Conservation (phyloP, 2,329 filamentous ascomycete species). For the Aspergillus fumigatiaffinis region DNA sequence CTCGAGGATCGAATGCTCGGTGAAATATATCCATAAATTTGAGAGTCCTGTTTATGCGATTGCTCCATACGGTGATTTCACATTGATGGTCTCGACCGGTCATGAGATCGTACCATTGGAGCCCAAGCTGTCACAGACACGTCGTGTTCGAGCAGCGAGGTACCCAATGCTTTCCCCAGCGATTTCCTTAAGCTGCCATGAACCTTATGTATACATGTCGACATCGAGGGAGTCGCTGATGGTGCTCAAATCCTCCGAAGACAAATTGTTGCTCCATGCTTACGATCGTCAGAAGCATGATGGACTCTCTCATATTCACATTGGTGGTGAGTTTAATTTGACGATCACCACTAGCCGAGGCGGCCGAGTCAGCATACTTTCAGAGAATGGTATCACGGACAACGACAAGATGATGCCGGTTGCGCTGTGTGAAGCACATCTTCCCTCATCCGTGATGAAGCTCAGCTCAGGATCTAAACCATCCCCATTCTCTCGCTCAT, state of each 20-base stretch:
- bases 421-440: slow-evolving; percentile 28
- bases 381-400: slow-evolving; percentile 18
- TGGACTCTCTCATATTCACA: slow-evolving; percentile 34
- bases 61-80: slow-evolving; percentile 46
- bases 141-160: slow-evolving; percentile 39
- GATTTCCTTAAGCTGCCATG: slow-evolving; percentile 46
- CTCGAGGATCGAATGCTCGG: slow-evolving; percentile 28
- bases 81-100: slow-evolving; percentile 45
- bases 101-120: slow-evolving; percentile 42
- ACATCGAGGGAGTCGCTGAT: slow-evolving; percentile 53
- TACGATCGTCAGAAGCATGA: slow-evolving; percentile 31
- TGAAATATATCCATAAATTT: slow-evolving; percentile 35
- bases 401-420: slow-evolving; percentile 30
- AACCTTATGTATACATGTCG: slow-evolving; percentile 50
- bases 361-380: slow-evolving; percentile 46
- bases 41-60: slow-evolving; percentile 50
- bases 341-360: slow-evolving; percentile 50
- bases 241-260: slow-evolving; percentile 41
- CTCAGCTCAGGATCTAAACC: slow-evolving; percentile 19
- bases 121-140: slow-evolving; percentile 38
- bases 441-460: slow-evolving; percentile 33
- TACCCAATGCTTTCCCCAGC: slow-evolving; percentile 47
- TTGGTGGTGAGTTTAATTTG: slow-evolving; percentile 41
- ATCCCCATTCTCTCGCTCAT: slow-evolving; percentile 11
- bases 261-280: slow-evolving; percentile 30